Evolutionary conservation across 2,329 filamentous ascomycete genomes (phyloP), one percentile per base, ranked within the genome.

Genomic region (Xylariaceae sp.): DNA sequence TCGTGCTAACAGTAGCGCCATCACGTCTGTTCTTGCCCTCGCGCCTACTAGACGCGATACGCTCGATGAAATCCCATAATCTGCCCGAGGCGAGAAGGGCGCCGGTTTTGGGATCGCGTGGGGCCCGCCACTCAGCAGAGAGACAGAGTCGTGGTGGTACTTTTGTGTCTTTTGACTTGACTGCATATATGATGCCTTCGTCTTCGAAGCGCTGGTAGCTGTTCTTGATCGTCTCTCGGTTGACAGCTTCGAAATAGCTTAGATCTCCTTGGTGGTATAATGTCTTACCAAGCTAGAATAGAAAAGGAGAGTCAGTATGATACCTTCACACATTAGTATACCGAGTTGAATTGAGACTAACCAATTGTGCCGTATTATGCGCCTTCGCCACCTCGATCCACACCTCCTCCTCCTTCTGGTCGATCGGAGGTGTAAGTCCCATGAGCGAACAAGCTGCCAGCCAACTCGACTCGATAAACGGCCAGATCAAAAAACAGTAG

Each of bases 401-500:
- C 4, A 83, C 78, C 52, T 88, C 85, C n/a, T 80, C 79, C n/a
- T 80, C 79, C n/a, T 79, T 77, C 59, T 80, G 73, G 0, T 71
- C 76, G 0, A 74, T 70, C 2, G 90, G 91, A 1, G 92, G 92
- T 0, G 90, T 88, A 11, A 97, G 80, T 50, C 93, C 92, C 78
- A 96, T 88, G 0, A 97, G 79, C 0, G 89, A 91, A 0, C 97
- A 88, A 0, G 92, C 89, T 9, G 91, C 92, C 1, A 99, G 82
- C 94, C 94, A 99, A 55, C 84, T 88, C 0, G 92, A 89, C 74
- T 99, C 94, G 65, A 97, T 92, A 67, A 99, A 99, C 0, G 94
- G 94, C 94, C 94, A 99, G 64, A 99, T 91, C 17, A 99, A 77
- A 80, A 97, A 99, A 76, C 93, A 97, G 76, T 97, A 97, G 74